phyloP scores from a whole-genome alignment of 2,329 filamentous ascomycete species.

The Setomelanomma holmii region DNA sequence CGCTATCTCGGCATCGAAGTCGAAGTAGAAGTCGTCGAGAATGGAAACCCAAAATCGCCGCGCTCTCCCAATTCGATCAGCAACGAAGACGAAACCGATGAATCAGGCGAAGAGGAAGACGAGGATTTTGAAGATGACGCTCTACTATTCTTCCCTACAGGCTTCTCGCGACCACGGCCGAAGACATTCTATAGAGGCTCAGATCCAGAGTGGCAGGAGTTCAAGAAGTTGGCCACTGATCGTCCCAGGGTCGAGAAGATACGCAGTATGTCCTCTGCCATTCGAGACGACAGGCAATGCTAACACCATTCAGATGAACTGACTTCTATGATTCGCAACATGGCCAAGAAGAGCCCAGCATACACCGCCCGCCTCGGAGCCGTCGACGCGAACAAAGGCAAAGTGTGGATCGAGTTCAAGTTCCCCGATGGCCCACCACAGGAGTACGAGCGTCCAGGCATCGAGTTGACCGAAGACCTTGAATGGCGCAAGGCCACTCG shows the following conservation, averaged over 20 bases:
- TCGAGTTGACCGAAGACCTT: constrained; percentile 50
- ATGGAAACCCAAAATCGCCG: constrained; percentile 15
- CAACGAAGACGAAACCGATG: constrained; percentile 12
- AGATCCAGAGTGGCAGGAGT: constrained; percentile 63
- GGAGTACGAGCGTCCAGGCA: constrained; percentile 57
- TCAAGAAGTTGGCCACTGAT: constrained; percentile 55
- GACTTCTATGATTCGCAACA: constrained; percentile 42
- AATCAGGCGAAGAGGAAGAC: constrained; percentile 37
- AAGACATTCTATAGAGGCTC: constrained; percentile 56
- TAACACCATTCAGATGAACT: constrained; percentile 43
- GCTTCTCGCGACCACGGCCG: constrained; percentile 51
- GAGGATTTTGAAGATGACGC: constrained; percentile 40
- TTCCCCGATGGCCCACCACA: constrained; percentile 58
- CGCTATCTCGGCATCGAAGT: constrained; percentile 31
- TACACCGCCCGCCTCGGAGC: constrained; percentile 46
- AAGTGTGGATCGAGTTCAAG: constrained; percentile 56
- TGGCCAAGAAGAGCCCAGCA: constrained; percentile 36
- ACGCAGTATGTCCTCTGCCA: constrained; percentile 32
- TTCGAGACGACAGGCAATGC: too few relatives aligned
- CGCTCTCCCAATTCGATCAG: constrained; percentile 14
- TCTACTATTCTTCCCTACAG: constrained; percentile 58
- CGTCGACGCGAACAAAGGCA: constrained; percentile 50
- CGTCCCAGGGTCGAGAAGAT: constrained; percentile 48
- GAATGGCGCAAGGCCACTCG: constrained; percentile 40
- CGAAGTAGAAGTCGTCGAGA: constrained; percentile 29